Evolutionary conservation across 768 basidiomycete genomes (phyloP).

Genomic region (Termitomyces titanicus): DNA sequence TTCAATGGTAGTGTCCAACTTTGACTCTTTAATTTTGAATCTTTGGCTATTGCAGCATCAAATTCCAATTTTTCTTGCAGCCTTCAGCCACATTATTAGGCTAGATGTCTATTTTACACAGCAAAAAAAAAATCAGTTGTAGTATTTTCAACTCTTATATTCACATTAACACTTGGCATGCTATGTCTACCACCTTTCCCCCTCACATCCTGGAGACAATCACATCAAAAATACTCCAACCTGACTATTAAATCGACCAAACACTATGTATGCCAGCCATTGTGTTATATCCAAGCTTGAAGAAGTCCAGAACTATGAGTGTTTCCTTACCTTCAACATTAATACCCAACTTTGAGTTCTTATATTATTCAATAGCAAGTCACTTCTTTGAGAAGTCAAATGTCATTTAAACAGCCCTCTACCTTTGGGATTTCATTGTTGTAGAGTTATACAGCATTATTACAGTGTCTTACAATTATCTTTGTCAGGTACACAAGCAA

Average conservation of each 20-base stretch:
- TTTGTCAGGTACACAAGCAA: conserved; percentile 12
- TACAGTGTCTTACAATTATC: conserved; percentile 22
- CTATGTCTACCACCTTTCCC: conserved; percentile 18
- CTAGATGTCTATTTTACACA: too few species aligned
- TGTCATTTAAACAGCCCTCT: conserved; percentile 11
- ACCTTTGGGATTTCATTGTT: not conserved
- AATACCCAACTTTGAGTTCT: conserved; percentile 13
- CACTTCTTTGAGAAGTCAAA: not conserved
- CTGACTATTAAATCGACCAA: conserved; percentile 20
- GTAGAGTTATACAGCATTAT: conserved; percentile 21
- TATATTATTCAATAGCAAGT: not conserved
- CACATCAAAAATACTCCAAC: not conserved
- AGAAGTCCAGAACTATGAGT: conserved; percentile 21
- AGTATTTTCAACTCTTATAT: too few species aligned
- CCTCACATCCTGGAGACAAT: conserved; percentile 18
- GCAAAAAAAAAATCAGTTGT: too few species aligned
- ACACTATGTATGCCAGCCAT: conserved; percentile 27
- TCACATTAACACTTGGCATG: too few species aligned
- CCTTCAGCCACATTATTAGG: too few species aligned
- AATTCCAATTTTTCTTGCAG: too few species aligned
- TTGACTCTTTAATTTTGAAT: too few species aligned
- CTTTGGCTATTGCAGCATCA: too few species aligned
- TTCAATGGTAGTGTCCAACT: too few species aligned
- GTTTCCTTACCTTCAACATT: conserved; percentile 15
- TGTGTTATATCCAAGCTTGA: conserved; percentile 15